Conservation (phyloP, 2,329 filamentous ascomycete genomes). For the Cladosporium austrohemisphaericum region DNA sequence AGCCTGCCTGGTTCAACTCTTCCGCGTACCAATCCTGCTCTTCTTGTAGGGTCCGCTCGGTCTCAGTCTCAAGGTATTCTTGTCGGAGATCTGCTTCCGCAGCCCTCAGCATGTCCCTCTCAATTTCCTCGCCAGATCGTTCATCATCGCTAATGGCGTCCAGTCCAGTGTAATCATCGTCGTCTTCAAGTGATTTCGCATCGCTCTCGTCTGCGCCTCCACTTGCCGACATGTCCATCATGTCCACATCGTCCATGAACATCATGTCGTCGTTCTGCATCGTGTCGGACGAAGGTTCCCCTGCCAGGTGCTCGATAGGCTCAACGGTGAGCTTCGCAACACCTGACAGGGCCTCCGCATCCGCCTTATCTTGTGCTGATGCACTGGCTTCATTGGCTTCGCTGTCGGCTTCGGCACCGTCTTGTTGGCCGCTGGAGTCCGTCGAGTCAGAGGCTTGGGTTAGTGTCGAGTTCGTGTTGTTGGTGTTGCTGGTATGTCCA, state of each 20-base stretch:
- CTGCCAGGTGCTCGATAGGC: slow-evolving; percentile 26
- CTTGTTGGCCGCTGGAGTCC: slow-evolving; percentile 24
- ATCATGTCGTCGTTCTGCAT: slow-evolving; percentile 18
- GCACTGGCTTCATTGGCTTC: slow-evolving; percentile 22
- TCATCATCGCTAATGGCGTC: slow-evolving; percentile 31
- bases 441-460: slow-evolving; percentile 15
- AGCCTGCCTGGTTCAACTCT: slow-evolving; percentile 12
- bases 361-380: slow-evolving; percentile 23
- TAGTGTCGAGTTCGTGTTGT: slow-evolving; percentile 12
- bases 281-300: slow-evolving; percentile 17
- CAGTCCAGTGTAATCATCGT: slow-evolving; percentile 30
- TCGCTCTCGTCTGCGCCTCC: slow-evolving; percentile 20
- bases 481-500: slow-evolving; percentile 17
- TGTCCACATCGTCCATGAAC: slow-evolving; percentile 24
- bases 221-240: slow-evolving; percentile 21
- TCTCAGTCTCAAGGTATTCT: slow-evolving; percentile 28
- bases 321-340: slow-evolving; percentile 20
- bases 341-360: slow-evolving; percentile 32
- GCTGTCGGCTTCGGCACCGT: slow-evolving; percentile 21
- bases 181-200: slow-evolving; percentile 16
- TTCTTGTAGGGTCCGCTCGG: slow-evolving; percentile 9
- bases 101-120: slow-evolving; percentile 24
- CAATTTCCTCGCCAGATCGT: slow-evolving; percentile 25
- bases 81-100: slow-evolving; percentile 28
- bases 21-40: slow-evolving; percentile 12